Base-by-base conservation (phyloP, 225 moss, liverwort and hornwort genomes). In the Polytrichum commune region DNA sequence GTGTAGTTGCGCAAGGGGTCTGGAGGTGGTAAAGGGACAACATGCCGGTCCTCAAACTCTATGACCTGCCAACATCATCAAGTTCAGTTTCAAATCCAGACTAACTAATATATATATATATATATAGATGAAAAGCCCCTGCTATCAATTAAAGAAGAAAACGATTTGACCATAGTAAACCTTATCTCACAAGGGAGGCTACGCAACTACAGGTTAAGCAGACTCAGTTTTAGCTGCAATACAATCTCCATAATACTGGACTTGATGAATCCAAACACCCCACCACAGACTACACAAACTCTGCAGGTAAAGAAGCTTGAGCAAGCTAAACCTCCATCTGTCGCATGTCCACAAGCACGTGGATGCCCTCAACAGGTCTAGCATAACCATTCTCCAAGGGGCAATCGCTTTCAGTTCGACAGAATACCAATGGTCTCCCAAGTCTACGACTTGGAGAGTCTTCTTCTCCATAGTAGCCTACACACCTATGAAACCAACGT, bases 1-100 rank as follows among this genome's bases (percentile, higher is more conserved):
- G 97, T 98, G 77, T 98, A 98, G 77, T 98, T 98, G 13, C 97
- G 94, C 74, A 98, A 84, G 20, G 97, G 97, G 66, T 98, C 97
- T 19, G 97, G 92, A 60, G 92, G 84, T 9, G 97, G 97, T 54
- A 98, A 86, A 2, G 97, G 94, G 72, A 98, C 89, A 55, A 94
- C 81, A 56, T 93, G 87, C 32, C 90, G 81, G 68, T 98, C 97
- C 73, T 92, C 94, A 33, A 93, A 98, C 68, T 94, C 92, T 29
- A 98, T 77, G 22, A 97, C 82, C 78, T 87, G 62, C 75, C 77
- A 74, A 27, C n/a, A 60, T 38, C 3, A 10, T 3, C 0, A 38
- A 38, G 38, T 38, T 46, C 16, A 4, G 38, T 10, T 38, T 46
- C 46, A 46, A 46, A 13, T 46, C 46, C 46, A 46, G 4, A 3